Base-by-base conservation (phyloP, 805 yeast genomes). In the Candida krabiensis region DNA sequence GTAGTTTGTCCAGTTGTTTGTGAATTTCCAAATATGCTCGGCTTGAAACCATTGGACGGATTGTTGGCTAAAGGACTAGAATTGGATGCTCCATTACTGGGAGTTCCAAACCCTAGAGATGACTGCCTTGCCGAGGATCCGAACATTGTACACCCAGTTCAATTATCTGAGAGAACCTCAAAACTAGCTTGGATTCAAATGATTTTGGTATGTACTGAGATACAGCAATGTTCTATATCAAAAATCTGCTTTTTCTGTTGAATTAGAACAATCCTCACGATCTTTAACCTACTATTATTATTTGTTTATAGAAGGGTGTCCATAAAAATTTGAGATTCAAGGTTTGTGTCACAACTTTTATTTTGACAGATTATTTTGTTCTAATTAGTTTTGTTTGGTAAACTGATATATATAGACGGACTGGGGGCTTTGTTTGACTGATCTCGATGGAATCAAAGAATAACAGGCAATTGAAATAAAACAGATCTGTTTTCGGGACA, bases 1-100 rank as follows among this genome's bases (percentile, higher is more conserved):
- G 51, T 48, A 5, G 50, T 46, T 34, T 38, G 48, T 9, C 51
- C 53, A 4, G 51, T 44, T n/a, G 56, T 45, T 23, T 42, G 51
- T 7, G 58, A 42, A 35, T 55, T 56, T 2, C 61, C 61, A 47
- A 56, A 56, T 9, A 56, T 35, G 12, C 38, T 39, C 2, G 52
- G 38, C n/a, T 43, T 46, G 23, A 38, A 9, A 4, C 36, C 28
- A 7, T 38, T 36, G n/a, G 40, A 32, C 12, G 43, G 16, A 9
- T 18, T 25, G 17, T 30, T 37, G 8, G 38, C 35, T 9, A 28
- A 26, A 2, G 46, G 30, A 18, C 19, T 31, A 17, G 33, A 4
- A 9, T 28, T 31, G 22, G 19, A 37, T 28, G 35, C 22, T n/a
- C 17, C 26, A 13, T 27, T 28, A 34, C 17, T 31, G 8, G 46